Base-by-base conservation (phyloP, 148 eudicot species). In the Camellia japonica region DNA sequence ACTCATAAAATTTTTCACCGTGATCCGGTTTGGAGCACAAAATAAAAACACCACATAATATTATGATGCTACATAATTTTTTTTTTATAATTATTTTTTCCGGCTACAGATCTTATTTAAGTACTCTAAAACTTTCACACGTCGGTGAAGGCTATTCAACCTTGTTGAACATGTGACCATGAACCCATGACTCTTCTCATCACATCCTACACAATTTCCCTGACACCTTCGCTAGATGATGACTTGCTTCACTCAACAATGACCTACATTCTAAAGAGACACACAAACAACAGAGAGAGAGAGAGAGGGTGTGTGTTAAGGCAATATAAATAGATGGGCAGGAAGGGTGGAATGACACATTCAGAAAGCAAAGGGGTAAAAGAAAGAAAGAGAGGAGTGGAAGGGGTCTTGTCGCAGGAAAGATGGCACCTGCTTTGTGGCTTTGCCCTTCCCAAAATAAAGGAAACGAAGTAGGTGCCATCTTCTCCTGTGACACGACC, bases 361-460 rank as follows among this genome's bases (percentile, higher is more conserved):
- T 30, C 38, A 30, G 1, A 30, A 30, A 30, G 38, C 38, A 30
- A 30, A 30, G 38, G 38, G 0, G 38, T 0, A 30, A 30, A 30
- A 30, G 0, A 16, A 18, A 10, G 19, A 51, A 56, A 20, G 7
- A 62, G 12, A 42, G 20, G 49, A 44, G 13, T 78, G 44, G 16
- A 3, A n/a, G 78, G 49, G 7, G 16, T 77, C 54, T 44, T 71
- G 84, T 77, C 80, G 80, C 80, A 71, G 76, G 80, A 82, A 38
- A 82, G 80, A 77, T 62, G 80, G 54, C 80, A 64, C 84, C 41
- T 49, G 52, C 62, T 12, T 52, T 65, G 44, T 30, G 38, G 38
- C 38, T 30, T 30, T 30, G 38, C 38, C n/a, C 41, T 18, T 71
- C 73, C 7, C 52, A 1, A 75, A 46, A 15, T 20, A 15, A 30